phyloP scores from a whole-genome alignment of 2,329 filamentous ascomycete genomes.

The Thyridium curvatum region DNA sequence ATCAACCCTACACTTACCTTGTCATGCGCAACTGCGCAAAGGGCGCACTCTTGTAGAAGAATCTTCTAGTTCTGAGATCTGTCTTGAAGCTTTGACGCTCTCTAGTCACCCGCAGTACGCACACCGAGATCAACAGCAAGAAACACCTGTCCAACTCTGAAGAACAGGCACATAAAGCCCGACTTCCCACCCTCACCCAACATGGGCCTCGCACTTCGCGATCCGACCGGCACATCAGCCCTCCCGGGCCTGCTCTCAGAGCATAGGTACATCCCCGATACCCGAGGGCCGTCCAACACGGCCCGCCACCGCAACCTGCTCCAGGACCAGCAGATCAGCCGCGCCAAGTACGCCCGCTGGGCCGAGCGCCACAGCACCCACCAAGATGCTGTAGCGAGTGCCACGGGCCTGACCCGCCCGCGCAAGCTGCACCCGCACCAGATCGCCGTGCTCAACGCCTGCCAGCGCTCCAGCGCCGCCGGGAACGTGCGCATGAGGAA shows the following conservation, averaged over 20 bases:
- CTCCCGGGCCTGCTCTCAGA: not conserved
- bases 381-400: not conserved
- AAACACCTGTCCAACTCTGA: too few relatives aligned
- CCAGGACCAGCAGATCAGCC: not conserved
- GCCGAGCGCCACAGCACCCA: not conserved
- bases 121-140: not conserved
- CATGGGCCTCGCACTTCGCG: constrained; percentile 8
- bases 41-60: too few relatives aligned
- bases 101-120: too few relatives aligned
- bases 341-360: not conserved
- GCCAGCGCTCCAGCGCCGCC: constrained; percentile 1
- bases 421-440: constrained; percentile 1
- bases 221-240: not conserved
- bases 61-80: too few relatives aligned
- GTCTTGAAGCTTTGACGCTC: too few relatives aligned
- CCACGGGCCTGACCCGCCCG: not conserved
- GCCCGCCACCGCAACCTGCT: not conserved
- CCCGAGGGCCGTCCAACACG: not conserved
- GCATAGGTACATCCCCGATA: not conserved
- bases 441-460: constrained; percentile 1
- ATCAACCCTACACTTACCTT: too few relatives aligned
- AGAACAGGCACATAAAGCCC: not conserved
- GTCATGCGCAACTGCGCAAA: too few relatives aligned
- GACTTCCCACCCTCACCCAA: not conserved
- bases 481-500: too few relatives aligned